Evolutionary conservation across 2,329 filamentous ascomycete species (phyloP).

Genomic region (Aspergillus sp.): DNA sequence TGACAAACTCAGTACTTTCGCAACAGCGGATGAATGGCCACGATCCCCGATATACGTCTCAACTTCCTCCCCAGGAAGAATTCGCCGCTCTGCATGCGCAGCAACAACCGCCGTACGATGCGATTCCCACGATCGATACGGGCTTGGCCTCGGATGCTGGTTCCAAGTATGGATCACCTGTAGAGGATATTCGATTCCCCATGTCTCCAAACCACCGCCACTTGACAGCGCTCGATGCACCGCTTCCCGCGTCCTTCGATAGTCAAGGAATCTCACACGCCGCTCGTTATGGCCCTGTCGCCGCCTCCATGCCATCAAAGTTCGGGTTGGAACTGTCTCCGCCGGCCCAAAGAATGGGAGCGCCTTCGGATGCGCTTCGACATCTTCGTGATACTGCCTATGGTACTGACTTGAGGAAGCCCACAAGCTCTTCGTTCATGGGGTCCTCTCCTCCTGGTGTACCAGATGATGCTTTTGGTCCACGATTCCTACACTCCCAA

Average conservation of each 20-base stretch:
- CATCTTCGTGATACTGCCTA: constrained; percentile 63
- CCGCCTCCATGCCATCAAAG: constrained; percentile 85
- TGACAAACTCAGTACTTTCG: constrained; percentile 68
- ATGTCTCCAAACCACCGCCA: constrained; percentile 66
- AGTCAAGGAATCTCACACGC: constrained; percentile 92
- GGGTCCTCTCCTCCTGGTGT: constrained; percentile 58
- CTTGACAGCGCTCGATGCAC: constrained; percentile 90
- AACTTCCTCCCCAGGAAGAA: constrained; percentile 39
- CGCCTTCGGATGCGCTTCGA: constrained; percentile 59
- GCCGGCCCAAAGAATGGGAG: constrained; percentile 63
- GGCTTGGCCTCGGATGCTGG: constrained; percentile 55
- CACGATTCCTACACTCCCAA: constrained; percentile 60
- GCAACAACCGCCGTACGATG: constrained; percentile 43
- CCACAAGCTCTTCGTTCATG: constrained; percentile 33
- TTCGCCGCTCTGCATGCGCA: constrained; percentile 38
- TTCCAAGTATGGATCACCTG: constrained; percentile 76
- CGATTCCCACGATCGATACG: constrained; percentile 54
- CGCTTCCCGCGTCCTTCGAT: constrained; percentile 90
- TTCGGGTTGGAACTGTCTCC: constrained; percentile 80
- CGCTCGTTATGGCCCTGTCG: constrained; percentile 82
- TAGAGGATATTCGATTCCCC: constrained; percentile 70
- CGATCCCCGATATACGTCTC: constrained; percentile 40
- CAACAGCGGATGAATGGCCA: constrained; percentile 54
- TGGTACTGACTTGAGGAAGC: constrained; percentile 66
- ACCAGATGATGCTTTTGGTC: constrained; percentile 64